A percentile compares a stretch with the other conserved stretches of the same genome.
These are phyloP conservation scores for Penicillium mononematosum DNA, from an alignment of 495 filamentous ascomycete genomes.

Conservation along the genomic window DNA sequence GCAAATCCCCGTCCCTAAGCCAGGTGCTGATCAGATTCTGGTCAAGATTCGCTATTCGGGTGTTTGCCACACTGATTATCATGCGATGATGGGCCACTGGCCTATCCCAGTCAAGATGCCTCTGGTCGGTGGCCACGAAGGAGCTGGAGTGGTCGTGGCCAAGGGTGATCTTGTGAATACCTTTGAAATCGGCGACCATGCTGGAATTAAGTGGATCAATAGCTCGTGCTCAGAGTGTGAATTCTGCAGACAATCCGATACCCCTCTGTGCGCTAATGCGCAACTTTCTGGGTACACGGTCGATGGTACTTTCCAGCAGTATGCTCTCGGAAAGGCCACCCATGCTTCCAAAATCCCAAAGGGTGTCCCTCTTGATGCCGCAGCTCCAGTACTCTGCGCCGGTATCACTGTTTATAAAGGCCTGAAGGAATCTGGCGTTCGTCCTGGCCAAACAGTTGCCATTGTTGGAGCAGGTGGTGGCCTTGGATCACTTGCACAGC, in stretches of 20 bases:
- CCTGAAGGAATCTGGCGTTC: conserved; percentile 74
- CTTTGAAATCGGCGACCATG: conserved; percentile 68
- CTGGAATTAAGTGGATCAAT: conserved; percentile 83
- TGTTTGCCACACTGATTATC: conserved; percentile 84
- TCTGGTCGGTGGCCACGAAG: conserved; percentile 84
- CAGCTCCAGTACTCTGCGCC: conserved; percentile 79
- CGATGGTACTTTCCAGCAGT: conserved; percentile 86
- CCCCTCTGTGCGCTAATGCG: conserved; percentile 67
- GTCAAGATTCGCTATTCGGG: conserved; percentile 87
- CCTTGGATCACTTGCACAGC: conserved; percentile 76
- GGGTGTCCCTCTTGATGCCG: conserved; percentile 65
- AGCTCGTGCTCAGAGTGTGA: conserved; percentile 68
- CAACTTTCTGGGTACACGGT: conserved; percentile 73
- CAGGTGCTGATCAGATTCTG: conserved; percentile 81
- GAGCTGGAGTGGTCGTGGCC: conserved; percentile 77
- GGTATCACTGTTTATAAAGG: conserved; percentile 93
- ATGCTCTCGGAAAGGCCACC: conserved; percentile 76
- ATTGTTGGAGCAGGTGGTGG: conserved; percentile 91
- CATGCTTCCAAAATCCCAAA: conserved; percentile 76
- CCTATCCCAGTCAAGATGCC: conserved; percentile 75
- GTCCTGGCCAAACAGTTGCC: conserved; percentile 76
- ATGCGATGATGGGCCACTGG: conserved; percentile 86
- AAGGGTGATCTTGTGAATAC: conserved; percentile 67
- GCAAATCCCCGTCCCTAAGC: conserved; percentile 71
- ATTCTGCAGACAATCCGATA: conserved; percentile 67